Evolutionary conservation across 1,284 basidiomycete genomes (phyloP).

Genomic region (Porogramme epimiltina): DNA sequence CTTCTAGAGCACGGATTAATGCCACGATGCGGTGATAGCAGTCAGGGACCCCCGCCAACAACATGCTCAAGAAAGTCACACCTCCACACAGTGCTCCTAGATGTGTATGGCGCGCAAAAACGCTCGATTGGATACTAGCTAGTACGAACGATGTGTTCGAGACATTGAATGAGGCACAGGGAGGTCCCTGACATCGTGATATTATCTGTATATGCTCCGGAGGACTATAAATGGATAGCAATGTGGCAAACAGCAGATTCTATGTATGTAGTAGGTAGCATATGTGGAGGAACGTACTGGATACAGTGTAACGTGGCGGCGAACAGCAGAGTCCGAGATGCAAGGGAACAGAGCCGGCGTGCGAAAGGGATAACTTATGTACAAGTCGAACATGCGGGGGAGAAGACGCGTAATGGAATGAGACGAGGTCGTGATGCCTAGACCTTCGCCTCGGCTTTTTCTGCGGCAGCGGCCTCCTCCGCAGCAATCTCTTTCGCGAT

Average conservation of each 20-base stretch:
- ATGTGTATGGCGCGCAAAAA: too few species aligned
- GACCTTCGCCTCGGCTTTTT: slow-evolving; percentile 8
- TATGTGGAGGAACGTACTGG: background rate
- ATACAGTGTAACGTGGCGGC: slow-evolving; percentile 1
- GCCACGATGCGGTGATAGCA: too few species aligned
- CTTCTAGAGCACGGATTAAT: too few species aligned
- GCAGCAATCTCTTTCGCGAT: slow-evolving; percentile 42
- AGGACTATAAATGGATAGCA: too few species aligned
- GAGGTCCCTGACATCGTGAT: too few species aligned
- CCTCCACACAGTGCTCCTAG: too few species aligned
- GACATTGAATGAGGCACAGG: too few species aligned
- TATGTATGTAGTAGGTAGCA: background rate
- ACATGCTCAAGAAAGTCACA: too few species aligned
- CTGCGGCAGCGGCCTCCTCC: slow-evolving; percentile 22
- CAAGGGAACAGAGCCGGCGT: background rate
- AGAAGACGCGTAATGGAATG: background rate
- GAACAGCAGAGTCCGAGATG: background rate
- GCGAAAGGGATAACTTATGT: slow-evolving; percentile 20
- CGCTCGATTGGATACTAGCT: too few species aligned
- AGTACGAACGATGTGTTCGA: too few species aligned
- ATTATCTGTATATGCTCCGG: too few species aligned
- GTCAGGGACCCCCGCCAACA: too few species aligned
- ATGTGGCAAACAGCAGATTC: background rate
- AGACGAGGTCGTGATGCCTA: background rate
- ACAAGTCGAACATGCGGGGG: slow-evolving; percentile 3